These are phyloP conservation scores for Chlamydomonas sphaeroides DNA, from an alignment of 139 green algal species.

Conservation along the genomic window DNA sequence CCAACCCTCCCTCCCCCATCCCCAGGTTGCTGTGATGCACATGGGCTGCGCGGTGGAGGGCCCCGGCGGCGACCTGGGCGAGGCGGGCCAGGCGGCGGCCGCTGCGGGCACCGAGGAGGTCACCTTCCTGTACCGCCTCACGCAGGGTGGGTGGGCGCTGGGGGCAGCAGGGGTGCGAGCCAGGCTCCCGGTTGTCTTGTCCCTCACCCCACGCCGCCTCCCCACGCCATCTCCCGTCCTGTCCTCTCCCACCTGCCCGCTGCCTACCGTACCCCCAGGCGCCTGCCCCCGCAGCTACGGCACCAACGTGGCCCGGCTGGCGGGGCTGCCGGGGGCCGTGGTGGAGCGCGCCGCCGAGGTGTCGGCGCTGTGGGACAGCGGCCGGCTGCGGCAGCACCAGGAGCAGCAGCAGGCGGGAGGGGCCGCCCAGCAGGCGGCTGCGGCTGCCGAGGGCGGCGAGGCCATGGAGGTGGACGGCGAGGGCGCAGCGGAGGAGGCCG, in stretches of 20 bases:
- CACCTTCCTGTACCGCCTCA: conserved; percentile 94
- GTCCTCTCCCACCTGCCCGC: background rate
- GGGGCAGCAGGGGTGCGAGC: too few species aligned
- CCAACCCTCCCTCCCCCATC: too few species aligned
- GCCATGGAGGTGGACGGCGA: background rate
- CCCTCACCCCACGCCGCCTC: background rate
- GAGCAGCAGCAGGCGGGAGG: background rate
- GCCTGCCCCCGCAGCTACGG: conserved; percentile 96
- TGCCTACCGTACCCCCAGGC: conserved; percentile 37
- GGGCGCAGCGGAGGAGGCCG: background rate
- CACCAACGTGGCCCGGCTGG: conserved; percentile 93
- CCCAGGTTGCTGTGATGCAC: conserved; percentile 79
- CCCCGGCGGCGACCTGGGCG: background rate
- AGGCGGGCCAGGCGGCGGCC: conserved; percentile 2
- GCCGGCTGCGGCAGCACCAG: background rate
- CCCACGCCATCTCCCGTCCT: background rate
- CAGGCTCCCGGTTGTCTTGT: background rate
- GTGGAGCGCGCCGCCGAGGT: conserved; percentile 61
- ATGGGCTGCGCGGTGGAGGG: conserved; percentile 85
- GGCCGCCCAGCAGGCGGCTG: too few species aligned
- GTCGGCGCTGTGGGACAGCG: background rate
- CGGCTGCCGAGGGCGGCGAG: background rate
- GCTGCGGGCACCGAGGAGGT: conserved; percentile 72
- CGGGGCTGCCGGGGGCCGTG: conserved; percentile 84
- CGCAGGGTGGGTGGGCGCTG: background rate